Percentiles rank a stretch among this genome's conserved stretches.
These are phyloP conservation scores for Hypoxylon rickii DNA, from an alignment of 495 filamentous ascomycete genomes.

Conservation along the genomic window DNA sequence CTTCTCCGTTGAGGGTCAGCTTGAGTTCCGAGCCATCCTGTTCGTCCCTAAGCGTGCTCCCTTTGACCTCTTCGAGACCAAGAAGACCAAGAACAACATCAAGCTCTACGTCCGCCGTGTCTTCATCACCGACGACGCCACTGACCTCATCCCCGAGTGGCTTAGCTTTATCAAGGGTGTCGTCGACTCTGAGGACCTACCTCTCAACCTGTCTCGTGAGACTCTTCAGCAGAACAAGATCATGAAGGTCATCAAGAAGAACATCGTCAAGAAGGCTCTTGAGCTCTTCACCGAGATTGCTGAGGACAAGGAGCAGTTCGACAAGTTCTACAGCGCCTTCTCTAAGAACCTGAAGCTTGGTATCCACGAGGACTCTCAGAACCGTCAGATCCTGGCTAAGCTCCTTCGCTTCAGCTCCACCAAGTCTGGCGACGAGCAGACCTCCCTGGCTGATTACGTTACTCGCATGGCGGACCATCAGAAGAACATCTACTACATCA, in stretches of 20 bases:
- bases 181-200: conserved; percentile 98
- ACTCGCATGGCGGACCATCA: conserved; percentile 99
- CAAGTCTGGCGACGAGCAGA: conserved; percentile 94
- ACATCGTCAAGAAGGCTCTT: conserved; percentile 99
- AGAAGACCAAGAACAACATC: conserved; percentile 99
- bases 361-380: conserved; percentile 99
- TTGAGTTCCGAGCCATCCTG: conserved; percentile 99
- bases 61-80: conserved; percentile 99
- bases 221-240: conserved; percentile 99
- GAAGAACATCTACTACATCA: conserved; percentile 99
- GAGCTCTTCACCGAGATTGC: conserved; percentile 99
- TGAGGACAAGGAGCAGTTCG: conserved; percentile 99
- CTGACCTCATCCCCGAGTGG: conserved; percentile 99
- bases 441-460: conserved; percentile 94
- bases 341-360: conserved; percentile 99
- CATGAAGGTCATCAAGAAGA: conserved; percentile 99
- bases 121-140: conserved; percentile 99
- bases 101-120: conserved; percentile 99
- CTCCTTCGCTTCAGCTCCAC: conserved; percentile 98
- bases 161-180: conserved; percentile 99
- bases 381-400: conserved; percentile 91
- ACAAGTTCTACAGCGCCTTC: conserved; percentile 99
- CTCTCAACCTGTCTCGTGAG: conserved; percentile 98
- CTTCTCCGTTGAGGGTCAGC: conserved; percentile 99
- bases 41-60: conserved; percentile 99